These are phyloP conservation scores for Starmerella bombi DNA, from an alignment of 805 yeast species.

Conservation along the genomic window DNA sequence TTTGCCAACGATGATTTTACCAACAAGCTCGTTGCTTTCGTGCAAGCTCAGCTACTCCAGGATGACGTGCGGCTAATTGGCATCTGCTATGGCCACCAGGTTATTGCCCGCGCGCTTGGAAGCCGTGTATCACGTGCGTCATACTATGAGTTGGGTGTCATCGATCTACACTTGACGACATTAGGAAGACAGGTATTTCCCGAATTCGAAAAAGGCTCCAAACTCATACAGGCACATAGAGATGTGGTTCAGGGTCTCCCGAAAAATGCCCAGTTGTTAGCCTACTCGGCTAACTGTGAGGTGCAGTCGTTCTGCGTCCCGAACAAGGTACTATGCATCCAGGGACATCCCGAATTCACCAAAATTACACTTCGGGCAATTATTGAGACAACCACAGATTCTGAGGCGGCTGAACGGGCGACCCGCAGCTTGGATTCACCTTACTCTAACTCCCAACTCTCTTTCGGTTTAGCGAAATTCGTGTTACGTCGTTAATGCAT, in stretches of 20 bases:
- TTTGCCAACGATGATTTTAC: conserved; percentile 29
- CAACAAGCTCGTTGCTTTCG: conserved; percentile 24
- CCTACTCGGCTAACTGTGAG: conserved; percentile 38
- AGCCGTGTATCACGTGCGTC: conserved; percentile 42
- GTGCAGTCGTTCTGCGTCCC: conserved; percentile 44
- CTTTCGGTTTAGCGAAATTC: conserved; percentile 6
- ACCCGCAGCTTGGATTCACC: background rate
- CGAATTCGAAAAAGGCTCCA: conserved; percentile 14
- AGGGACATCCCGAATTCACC: conserved; percentile 81
- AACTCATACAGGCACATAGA: conserved; percentile 43
- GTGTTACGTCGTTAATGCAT: background rate
- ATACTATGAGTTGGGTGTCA: conserved; percentile 67
- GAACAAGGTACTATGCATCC: conserved; percentile 42
- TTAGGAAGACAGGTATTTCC: conserved; percentile 30
- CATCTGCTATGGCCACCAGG: conserved; percentile 81
- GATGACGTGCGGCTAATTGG: conserved; percentile 32
- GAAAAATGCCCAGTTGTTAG: conserved; percentile 36
- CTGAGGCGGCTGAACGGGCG: conserved; percentile 1
- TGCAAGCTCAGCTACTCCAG: conserved; percentile 14
- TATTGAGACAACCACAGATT: background rate
- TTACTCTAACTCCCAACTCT: conserved; percentile 1
- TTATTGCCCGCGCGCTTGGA: conserved; percentile 54
- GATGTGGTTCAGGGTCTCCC: conserved; percentile 42
- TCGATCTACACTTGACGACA: conserved; percentile 36
- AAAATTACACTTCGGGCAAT: conserved; percentile 13